phyloP scores from a whole-genome alignment of 306 rosid genomes.

The Prosopis cineraria region DNA sequence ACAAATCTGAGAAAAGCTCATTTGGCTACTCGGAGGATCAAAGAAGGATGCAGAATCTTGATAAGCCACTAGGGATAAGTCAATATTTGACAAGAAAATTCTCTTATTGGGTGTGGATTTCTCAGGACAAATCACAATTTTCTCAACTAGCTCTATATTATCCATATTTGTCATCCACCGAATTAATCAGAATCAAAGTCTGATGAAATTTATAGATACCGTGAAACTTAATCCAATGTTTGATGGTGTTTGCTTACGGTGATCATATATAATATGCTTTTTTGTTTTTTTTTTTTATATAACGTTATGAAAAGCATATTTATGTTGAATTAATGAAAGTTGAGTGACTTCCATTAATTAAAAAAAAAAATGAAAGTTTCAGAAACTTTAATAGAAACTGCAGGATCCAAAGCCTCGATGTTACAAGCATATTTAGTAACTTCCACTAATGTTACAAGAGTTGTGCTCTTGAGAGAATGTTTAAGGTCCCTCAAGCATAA shows the following conservation, averaged over 20 bases:
- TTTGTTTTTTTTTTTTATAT: neutral
- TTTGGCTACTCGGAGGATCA: conserved; percentile 44
- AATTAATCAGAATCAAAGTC: neutral
- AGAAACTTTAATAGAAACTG: conserved; percentile 25
- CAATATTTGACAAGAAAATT: conserved; percentile 62
- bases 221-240: neutral
- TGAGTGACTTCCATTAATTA: too few species aligned
- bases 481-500: conserved; percentile 63
- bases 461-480: conserved; percentile 58
- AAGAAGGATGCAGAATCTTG: conserved; percentile 59
- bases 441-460: conserved; percentile 38
- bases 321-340: conserved; percentile 6
- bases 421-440: too few species aligned
- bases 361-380: too few species aligned
- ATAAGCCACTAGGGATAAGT: conserved; percentile 54
- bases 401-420: conserved; percentile 46
- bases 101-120: conserved; percentile 31
- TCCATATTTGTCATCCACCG: conserved; percentile 19
- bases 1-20: conserved; percentile 44
- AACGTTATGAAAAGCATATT: conserved; percentile 1
- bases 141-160: conserved; percentile 46
- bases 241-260: neutral
- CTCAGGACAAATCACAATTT: conserved; percentile 44
- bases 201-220: neutral
- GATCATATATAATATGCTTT: neutral